Evolutionary conservation across 2,329 filamentous ascomycete genomes (phyloP).

Genomic region (Aspergillus hiratsukae): DNA sequence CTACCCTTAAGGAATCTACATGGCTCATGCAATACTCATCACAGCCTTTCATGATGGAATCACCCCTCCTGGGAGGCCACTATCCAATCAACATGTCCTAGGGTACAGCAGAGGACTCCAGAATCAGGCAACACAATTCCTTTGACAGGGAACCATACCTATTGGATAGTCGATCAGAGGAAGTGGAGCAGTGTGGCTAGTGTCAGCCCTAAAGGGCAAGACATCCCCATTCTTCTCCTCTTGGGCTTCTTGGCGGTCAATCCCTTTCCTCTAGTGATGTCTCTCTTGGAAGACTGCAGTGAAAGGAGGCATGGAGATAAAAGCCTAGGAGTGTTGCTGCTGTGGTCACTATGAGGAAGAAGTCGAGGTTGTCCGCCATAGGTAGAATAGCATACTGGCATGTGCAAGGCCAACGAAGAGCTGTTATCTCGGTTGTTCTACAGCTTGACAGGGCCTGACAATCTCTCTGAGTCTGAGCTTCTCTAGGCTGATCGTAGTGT

Average conservation of each 20-base stretch:
- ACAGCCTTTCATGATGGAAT: background rate
- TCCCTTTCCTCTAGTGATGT: background rate
- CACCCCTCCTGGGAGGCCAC: background rate
- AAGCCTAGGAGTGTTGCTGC: background rate
- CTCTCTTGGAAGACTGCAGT: background rate
- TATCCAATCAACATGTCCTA: background rate
- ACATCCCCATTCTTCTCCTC: background rate
- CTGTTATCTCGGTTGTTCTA: background rate
- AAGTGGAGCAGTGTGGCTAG: background rate
- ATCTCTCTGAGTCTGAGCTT: background rate
- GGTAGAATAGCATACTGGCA: background rate
- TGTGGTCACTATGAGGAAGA: background rate
- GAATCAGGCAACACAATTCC: conserved; percentile 4
- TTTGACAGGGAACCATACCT: background rate
- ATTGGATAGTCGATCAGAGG: background rate
- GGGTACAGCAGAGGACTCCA: background rate
- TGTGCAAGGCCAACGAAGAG: background rate
- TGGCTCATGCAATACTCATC: too few relatives aligned
- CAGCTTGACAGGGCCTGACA: background rate
- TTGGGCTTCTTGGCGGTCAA: background rate
- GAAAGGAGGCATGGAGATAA: background rate
- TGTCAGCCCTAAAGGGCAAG: background rate
- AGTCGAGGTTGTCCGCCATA: background rate
- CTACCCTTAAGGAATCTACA: too few relatives aligned
- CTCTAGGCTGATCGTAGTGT: conserved; percentile 3